These are phyloP conservation scores for Xanthoceras sorbifolium DNA, from an alignment of 345 rosid genomes.

Conservation along the genomic window DNA sequence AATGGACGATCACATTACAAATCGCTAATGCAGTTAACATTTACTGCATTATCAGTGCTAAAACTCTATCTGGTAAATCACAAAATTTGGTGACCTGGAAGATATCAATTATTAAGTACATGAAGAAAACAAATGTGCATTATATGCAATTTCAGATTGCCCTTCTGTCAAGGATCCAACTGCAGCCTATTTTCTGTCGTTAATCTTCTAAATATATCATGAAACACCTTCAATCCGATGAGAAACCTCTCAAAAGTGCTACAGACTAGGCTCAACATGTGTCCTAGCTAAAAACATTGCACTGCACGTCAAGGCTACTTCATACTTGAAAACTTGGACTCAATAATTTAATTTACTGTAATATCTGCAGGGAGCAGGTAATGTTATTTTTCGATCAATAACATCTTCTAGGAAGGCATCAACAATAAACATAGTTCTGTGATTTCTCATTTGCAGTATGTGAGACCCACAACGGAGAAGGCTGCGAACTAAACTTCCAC, in stretches of 20 bases:
- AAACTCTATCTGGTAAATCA: not conserved
- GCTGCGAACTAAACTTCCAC: not conserved
- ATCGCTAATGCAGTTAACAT: no score
- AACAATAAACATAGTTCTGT: not conserved
- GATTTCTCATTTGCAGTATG: not conserved
- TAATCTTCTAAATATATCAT: no score
- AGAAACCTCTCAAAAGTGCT: not conserved
- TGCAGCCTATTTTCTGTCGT: no score
- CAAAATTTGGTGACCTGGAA: not conserved
- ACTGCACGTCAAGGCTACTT: not conserved
- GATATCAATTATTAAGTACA: not conserved
- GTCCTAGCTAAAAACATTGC: not conserved
- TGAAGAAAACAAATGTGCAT: no score
- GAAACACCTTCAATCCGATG: no score
- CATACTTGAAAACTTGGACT: not conserved
- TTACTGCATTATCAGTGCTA: not conserved
- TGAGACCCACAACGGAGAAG: not conserved
- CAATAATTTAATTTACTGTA: not conserved
- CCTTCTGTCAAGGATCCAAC: not conserved
- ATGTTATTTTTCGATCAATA: not conserved
- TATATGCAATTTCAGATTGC: not conserved
- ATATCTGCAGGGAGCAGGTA: not conserved
- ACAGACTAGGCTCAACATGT: not conserved
- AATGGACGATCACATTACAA: not conserved
- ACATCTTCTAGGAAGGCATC: not conserved